Evolutionary conservation across 148 eudicot species (phyloP).

Genomic region (Tetragonia tetragonoides): DNA sequence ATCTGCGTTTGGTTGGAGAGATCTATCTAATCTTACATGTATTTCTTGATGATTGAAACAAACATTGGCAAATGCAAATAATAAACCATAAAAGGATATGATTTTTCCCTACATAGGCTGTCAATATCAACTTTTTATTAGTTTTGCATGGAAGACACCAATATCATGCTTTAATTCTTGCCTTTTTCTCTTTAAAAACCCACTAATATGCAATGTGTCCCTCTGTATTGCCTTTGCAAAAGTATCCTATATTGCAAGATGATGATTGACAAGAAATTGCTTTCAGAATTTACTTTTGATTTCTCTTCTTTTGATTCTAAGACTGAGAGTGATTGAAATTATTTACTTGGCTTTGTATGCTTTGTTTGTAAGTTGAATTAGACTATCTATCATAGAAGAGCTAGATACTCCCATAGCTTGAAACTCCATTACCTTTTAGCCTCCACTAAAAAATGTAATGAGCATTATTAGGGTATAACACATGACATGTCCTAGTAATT

Average conservation of each 20-base stretch:
- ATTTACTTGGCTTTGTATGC: slow-evolving; percentile 30
- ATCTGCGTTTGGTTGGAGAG: too few species aligned
- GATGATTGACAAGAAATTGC: slow-evolving; percentile 32
- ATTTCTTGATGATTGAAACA: neutral
- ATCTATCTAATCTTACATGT: too few species aligned
- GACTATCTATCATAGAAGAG: neutral
- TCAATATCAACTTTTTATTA: slow-evolving; percentile 16
- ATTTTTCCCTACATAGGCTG: neutral
- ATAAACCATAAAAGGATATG: neutral
- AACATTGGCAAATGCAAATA: neutral
- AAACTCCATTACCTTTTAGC: slow-evolving; percentile 17
- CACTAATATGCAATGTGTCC: slow-evolving; percentile 4
- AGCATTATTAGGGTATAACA: neutral
- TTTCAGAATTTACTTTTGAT: slow-evolving; percentile 23
- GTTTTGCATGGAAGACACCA: slow-evolving; percentile 18
- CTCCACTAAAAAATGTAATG: neutral
- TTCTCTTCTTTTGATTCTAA: slow-evolving; percentile 28
- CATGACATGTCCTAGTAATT: neutral
- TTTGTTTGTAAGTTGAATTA: slow-evolving; percentile 15
- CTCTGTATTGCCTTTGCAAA: slow-evolving; percentile 10
- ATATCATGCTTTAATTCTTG: neutral
- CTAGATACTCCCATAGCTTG: slow-evolving; percentile 3
- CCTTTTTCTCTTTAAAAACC: neutral
- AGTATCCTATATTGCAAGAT: neutral
- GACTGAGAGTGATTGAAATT: neutral